Conservation (phyloP, 805 yeast genomes). For the Pichia sporocuriosa region DNA sequence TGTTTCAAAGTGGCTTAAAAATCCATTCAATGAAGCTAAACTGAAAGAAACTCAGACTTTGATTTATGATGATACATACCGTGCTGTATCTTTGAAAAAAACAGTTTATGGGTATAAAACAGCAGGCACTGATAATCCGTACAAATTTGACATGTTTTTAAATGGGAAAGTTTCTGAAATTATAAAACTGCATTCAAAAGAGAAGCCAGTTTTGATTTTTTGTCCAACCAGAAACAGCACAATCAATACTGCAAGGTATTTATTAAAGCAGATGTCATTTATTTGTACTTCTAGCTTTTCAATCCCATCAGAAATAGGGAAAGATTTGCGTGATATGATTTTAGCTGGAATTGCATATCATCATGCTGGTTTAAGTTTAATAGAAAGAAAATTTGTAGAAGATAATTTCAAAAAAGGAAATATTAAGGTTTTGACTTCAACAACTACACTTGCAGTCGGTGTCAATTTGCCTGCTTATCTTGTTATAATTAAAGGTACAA, state of each 20-base stretch:
- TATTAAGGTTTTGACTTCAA: constrained; percentile 64
- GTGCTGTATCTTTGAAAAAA: constrained; percentile 90
- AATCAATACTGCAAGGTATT: constrained; percentile 65
- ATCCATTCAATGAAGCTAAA: constrained; percentile 42
- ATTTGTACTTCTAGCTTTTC: too few species aligned
- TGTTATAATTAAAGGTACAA: constrained; percentile 73
- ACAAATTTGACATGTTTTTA: constrained; percentile 39
- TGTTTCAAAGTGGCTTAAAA: constrained; percentile 85
- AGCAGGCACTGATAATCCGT: constrained; percentile 34
- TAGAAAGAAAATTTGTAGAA: constrained; percentile 63
- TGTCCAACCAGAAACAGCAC: constrained; percentile 81
- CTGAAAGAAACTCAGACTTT: constrained; percentile 73
- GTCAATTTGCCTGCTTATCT: constrained; percentile 75
- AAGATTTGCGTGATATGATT: constrained; percentile 46
- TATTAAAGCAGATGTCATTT: too few species aligned
- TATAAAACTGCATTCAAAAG: constrained; percentile 33
- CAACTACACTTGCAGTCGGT: constrained; percentile 81
- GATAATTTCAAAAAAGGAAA: constrained; percentile 56
- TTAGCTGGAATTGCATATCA: constrained; percentile 69
- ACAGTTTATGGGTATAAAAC: constrained; percentile 38
- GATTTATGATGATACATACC: constrained; percentile 81
- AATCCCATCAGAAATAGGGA: constrained; percentile 54
- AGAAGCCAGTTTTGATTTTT: constrained; percentile 71
- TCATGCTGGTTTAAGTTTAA: constrained; percentile 72
- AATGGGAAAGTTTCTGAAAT: constrained; percentile 37